These are phyloP conservation scores for Hyaloscypha hepaticicola DNA, from an alignment of 495 filamentous ascomycete species.

Conservation along the genomic window DNA sequence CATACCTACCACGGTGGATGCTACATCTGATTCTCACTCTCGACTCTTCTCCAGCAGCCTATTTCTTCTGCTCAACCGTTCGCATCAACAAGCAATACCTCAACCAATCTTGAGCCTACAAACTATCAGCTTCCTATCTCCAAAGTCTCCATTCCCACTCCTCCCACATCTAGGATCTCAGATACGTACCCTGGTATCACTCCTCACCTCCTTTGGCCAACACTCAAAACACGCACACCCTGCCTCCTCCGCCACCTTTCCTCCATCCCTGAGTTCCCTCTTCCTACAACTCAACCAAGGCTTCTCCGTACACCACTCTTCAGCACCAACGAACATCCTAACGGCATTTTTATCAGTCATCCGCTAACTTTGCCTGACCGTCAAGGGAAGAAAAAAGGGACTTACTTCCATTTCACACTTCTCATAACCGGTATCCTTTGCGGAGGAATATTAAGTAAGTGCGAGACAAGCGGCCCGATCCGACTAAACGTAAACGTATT, in stretches of 20 bases:
- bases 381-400: not conserved
- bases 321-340: not conserved
- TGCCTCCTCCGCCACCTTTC: not conserved
- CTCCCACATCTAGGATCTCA: not conserved
- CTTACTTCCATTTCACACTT: not conserved
- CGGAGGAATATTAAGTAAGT: conserved; percentile 8
- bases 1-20: too few species aligned
- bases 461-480: not conserved
- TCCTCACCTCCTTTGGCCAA: not conserved
- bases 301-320: not conserved
- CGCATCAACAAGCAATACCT: not conserved
- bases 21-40: not conserved
- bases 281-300: conserved; percentile 2
- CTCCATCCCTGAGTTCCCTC: too few species aligned
- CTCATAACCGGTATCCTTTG: not conserved
- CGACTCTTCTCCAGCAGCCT: too few species aligned
- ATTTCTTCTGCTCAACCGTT: not conserved
- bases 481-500: conserved; percentile 11
- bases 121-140: not conserved
- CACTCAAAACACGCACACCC: not conserved
- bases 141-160: not conserved
- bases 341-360: not conserved
- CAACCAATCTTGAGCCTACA: not conserved
- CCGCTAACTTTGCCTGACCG: too few species aligned
- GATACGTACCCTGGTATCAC: not conserved